Evolutionary conservation across 371 early-diverging fungal species (phyloP), one percentile per base, ranked within the genome.

Genomic region (Capniomyces stellatus): DNA sequence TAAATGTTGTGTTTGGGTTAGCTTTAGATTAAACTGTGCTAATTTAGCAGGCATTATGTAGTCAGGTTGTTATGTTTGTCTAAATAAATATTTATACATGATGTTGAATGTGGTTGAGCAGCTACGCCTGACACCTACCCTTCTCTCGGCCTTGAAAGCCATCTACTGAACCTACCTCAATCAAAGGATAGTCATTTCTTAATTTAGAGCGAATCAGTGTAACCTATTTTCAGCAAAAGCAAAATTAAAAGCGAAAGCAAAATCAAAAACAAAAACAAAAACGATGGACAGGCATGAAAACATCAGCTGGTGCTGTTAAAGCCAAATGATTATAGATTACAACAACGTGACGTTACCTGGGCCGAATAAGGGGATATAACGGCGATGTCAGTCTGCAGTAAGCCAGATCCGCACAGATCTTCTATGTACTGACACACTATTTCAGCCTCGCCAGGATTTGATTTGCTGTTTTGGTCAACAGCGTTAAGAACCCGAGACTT

Each of bases 81-180:
- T n/a, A n/a, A n/a, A n/a, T n/a, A n/a, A n/a, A n/a, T n/a, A n/a
- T n/a, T n/a, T n/a, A n/a, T n/a, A n/a, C n/a, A n/a, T n/a, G n/a
- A n/a, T n/a, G n/a, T n/a, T n/a, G n/a, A n/a, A n/a, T n/a, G n/a
- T n/a, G n/a, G n/a, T n/a, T n/a, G 15, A 35, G 15, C 15, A 35
- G 35, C 35, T 10, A 10, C 15, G 35, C 10, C 15, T 6, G 35
- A 6, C 15, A 35, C 35, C 18, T 49, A 49, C 49, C 49, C 57
- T 89, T 89, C 65, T 96, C 98, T 52, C 89, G 76, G 0, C 98
- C 97, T 64, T 98, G 98, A 60, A 95, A 92, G 0, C 94, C 92
- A 69, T 98, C 98, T 0, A 96, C 92, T 1, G 87, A 81, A 0
- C 85, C 85, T 22, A 90, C 77, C 58, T 88, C 89, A 43, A 90